phyloP scores from a whole-genome alignment of 768 basidiomycete genomes.

The Pleurotus citrinopileatus region DNA sequence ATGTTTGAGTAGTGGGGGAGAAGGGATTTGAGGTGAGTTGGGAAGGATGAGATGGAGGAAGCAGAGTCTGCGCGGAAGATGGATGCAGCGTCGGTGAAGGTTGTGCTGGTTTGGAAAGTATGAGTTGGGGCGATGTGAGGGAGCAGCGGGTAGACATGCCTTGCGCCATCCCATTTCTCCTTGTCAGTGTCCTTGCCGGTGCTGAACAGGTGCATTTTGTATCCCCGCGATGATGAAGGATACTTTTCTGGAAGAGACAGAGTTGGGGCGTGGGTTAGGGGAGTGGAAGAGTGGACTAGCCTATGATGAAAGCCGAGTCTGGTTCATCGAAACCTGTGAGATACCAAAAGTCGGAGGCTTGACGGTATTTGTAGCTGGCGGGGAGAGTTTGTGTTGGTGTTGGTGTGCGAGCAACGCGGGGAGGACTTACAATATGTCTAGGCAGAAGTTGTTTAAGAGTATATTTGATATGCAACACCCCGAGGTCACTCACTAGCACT shows the following conservation, averaged over 20 bases:
- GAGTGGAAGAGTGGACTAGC: conserved; percentile 35
- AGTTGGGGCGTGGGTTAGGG: background rate
- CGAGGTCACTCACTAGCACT: conserved; percentile 57
- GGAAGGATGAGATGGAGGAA: conserved; percentile 50
- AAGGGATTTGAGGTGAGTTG: conserved; percentile 55
- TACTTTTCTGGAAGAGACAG: conserved; percentile 59
- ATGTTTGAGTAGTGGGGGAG: conserved; percentile 46
- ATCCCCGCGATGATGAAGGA: conserved; percentile 63
- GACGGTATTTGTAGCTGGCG: conserved; percentile 95
- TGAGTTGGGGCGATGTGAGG: background rate
- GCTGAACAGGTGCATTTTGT: conserved; percentile 85
- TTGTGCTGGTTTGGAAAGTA: conserved; percentile 47
- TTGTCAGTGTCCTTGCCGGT: conserved; percentile 68
- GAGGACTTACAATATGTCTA: conserved; percentile 73
- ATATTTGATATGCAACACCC: background rate
- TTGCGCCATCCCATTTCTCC: conserved; percentile 93
- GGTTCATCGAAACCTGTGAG: conserved; percentile 95
- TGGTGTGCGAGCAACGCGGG: no score
- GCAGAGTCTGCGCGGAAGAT: conserved; percentile 83
- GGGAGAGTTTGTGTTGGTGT: no score
- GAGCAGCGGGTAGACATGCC: conserved; percentile 34
- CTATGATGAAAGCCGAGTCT: conserved; percentile 82
- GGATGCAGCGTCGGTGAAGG: conserved; percentile 56
- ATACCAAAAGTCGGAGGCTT: conserved; percentile 93
- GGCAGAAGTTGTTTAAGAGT: background rate